phyloP scores from a whole-genome alignment of 2,329 filamentous ascomycete genomes.

The Monilinia aucupariae region DNA sequence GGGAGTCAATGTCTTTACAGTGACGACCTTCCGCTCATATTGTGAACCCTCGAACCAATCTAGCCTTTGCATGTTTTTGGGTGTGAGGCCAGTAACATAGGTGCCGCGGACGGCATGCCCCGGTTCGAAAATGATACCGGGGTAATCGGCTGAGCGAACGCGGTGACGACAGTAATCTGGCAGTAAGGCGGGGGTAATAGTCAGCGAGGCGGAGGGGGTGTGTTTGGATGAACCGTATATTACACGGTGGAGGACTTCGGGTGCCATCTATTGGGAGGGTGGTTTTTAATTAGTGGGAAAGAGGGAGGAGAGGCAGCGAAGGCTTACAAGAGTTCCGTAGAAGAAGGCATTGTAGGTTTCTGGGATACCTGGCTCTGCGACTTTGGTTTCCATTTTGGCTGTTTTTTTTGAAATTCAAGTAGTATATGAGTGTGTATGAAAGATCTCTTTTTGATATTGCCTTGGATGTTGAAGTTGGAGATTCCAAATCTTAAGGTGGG shows the following conservation, averaged over 20 bases:
- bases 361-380: conserved; percentile 18
- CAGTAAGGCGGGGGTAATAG: conserved; percentile 70
- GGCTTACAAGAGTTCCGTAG: conserved; percentile 22
- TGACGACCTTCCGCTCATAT: conserved; percentile 55
- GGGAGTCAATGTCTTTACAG: conserved; percentile 45
- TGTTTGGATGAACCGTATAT: conserved; percentile 52
- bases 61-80: conserved; percentile 67
- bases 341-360: conserved; percentile 25
- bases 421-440: not conserved
- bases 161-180: conserved; percentile 65
- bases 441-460: not conserved
- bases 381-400: not conserved
- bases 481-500: not conserved
- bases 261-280: conserved; percentile 57
- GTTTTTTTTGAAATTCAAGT: not conserved
- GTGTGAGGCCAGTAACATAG: conserved; percentile 71
- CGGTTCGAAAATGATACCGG: conserved; percentile 60
- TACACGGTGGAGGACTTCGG: conserved; percentile 78
- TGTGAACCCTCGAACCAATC: conserved; percentile 78
- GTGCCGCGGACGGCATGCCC: conserved; percentile 64
- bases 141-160: conserved; percentile 69
- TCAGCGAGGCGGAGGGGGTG: conserved; percentile 43
- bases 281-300: not conserved
- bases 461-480: not conserved
- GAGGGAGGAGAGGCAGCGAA: not conserved